These are phyloP conservation scores for Colletotrichum tamarilloi DNA, from an alignment of 2,329 filamentous ascomycete genomes.

Conservation along the genomic window DNA sequence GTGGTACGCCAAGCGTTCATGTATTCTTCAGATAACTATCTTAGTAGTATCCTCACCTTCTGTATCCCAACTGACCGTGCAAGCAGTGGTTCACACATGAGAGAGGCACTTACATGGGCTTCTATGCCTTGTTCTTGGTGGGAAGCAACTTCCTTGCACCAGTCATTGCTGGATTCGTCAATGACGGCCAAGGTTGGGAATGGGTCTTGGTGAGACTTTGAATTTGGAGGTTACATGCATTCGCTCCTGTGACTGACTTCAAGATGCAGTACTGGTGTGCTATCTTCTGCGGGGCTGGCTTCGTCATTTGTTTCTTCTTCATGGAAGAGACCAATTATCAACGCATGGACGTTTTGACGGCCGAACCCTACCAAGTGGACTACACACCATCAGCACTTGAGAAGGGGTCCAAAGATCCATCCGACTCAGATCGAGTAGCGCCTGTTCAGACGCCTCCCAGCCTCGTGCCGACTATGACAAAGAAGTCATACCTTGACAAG, in stretches of 20 bases:
- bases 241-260: neutral
- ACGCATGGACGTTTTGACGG: conserved; percentile 37
- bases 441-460: neutral
- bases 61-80: neutral
- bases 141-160: conserved; percentile 57
- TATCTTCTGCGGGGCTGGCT: conserved; percentile 49
- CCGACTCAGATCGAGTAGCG: neutral
- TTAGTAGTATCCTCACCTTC: neutral
- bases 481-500: neutral
- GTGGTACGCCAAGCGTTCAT: conserved; percentile 40
- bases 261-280: conserved; percentile 48
- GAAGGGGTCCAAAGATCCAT: neutral
- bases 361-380: neutral
- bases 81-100: conserved; percentile 52
- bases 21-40: accelerated
- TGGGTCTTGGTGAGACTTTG: conserved; percentile 50
- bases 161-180: conserved; percentile 57
- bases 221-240: too few relatives aligned
- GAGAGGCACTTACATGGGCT: conserved; percentile 54
- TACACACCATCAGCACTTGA: neutral
- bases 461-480: neutral
- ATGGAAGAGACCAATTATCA: conserved; percentile 70
- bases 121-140: conserved; percentile 52
- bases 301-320: conserved; percentile 61
- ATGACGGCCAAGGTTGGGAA: conserved; percentile 51